Base-by-base conservation (phyloP, 1,139 yeast species). In the Casaregolazyma suthepensis region DNA sequence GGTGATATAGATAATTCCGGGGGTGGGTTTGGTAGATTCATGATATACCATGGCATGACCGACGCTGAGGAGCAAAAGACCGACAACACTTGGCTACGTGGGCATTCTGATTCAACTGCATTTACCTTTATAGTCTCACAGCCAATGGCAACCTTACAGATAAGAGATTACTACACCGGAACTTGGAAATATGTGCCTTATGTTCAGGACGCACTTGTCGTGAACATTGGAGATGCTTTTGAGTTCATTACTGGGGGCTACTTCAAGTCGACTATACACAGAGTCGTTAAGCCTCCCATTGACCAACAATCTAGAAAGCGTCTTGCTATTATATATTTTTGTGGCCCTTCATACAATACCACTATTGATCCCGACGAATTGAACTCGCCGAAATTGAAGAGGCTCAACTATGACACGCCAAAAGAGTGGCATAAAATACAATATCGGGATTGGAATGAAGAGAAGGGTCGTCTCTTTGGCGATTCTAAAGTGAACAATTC, bases 391-490 rank as follows among this genome's bases (percentile, higher is more conserved):
- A 54, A 54, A 38, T 49, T 54, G 40, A 17, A 48, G 37, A 20
- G 54, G 12, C 45, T 47, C 18, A 49, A 48, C 20, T 29, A 10
- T 22, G n/a, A 29, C n/a, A 72, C 65, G 48, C 75, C 75, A 2
- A 58, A 63, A 17, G 74, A 68, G 48, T 73, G 78, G 77, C 72
- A 72, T 9, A 68, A 66, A 51, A 70, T 73, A 50, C 63, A 66
- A 13, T 71, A 70, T 51, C 59, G 57, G 4, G 59, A 71, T 29
- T 75, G 79, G 79, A 72, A 73, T 53, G 68, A 72, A 29, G 72
- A 70, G 53, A 75, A 75, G 57, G 75, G 76, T 3, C 63, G 75
- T 48, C 65, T 74, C 26, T 72, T 75, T 56, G 79, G 79, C 23
- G 69, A 72, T 54, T 56, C 58, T 42, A 63, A 63, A 46, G 51